Evolutionary conservation across 2,329 filamentous ascomycete species (phyloP).

Genomic region (Talaromyces sp.): DNA sequence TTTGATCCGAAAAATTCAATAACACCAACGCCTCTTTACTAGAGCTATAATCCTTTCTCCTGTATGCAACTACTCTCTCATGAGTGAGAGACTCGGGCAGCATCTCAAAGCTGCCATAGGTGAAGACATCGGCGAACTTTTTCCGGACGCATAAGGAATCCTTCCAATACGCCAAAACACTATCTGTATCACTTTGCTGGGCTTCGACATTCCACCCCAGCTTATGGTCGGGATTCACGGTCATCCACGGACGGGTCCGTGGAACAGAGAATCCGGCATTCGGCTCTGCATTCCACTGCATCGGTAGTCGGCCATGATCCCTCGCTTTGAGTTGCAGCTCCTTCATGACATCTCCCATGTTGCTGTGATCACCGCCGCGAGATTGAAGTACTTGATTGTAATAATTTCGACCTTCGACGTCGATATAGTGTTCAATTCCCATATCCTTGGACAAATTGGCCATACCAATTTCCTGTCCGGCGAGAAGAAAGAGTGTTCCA

Average conservation of each 20-base stretch:
- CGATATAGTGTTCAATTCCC: constrained; percentile 63
- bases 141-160: background rate
- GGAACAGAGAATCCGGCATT: constrained; percentile 29
- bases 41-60: background rate
- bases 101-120: background rate
- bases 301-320: constrained; percentile 67
- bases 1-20: background rate
- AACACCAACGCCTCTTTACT: background rate
- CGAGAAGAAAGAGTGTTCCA: constrained; percentile 52
- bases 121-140: background rate
- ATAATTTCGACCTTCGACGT: constrained; percentile 46
- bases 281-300: constrained; percentile 46
- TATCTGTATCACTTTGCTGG: constrained; percentile 37
- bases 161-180: constrained; percentile 58
- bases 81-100: background rate
- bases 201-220: constrained; percentile 53
- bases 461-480: constrained; percentile 52
- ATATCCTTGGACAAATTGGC: constrained; percentile 47
- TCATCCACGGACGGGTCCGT: constrained; percentile 62
- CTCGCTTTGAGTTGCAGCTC: constrained; percentile 42
- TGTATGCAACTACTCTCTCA: background rate
- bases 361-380: background rate
- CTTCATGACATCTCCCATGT: background rate
- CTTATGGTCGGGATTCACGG: constrained; percentile 59
- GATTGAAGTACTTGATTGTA: background rate